Conservation (phyloP, 1,284 basidiomycete species). For the Ganoderma sinense region DNA sequence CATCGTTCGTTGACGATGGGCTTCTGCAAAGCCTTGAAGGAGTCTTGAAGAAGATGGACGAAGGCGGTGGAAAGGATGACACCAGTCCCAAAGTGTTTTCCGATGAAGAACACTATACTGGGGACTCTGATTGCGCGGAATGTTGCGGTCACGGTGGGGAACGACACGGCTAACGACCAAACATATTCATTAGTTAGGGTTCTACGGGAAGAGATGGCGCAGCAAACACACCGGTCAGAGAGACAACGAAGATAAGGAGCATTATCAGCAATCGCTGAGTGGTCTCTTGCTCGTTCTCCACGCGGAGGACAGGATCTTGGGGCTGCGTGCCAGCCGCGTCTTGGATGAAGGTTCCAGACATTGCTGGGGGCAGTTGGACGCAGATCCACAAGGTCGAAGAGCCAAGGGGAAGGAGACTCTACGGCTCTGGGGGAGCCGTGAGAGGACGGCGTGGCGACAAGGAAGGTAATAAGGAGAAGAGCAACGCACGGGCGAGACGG, state of each 20-base stretch:
- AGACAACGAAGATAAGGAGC: slow-evolving; percentile 44
- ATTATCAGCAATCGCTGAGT: slow-evolving; percentile 35
- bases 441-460: background rate
- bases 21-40: slow-evolving; percentile 66
- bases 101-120: slow-evolving; percentile 74
- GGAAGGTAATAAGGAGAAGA: background rate
- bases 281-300: slow-evolving; percentile 15
- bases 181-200: background rate
- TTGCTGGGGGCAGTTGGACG: background rate
- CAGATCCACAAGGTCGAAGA: background rate
- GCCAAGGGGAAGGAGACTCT: background rate
- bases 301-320: background rate
- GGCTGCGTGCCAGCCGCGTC: slow-evolving; percentile 16
- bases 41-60: slow-evolving; percentile 78
- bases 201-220: background rate
- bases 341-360: slow-evolving; percentile 1
- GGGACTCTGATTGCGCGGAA: slow-evolving; percentile 64
- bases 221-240: slow-evolving; percentile 43
- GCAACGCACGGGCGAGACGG: background rate
- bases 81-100: slow-evolving; percentile 85
- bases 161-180: slow-evolving; percentile 62
- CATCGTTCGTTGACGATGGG: slow-evolving; percentile 54
- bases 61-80: slow-evolving; percentile 84
- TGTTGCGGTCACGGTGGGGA: slow-evolving; percentile 68
- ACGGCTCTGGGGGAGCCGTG: background rate